These are phyloP conservation scores for Tetrapisispora arboricola DNA, from an alignment of 805 yeast genomes.

Conservation along the genomic window DNA sequence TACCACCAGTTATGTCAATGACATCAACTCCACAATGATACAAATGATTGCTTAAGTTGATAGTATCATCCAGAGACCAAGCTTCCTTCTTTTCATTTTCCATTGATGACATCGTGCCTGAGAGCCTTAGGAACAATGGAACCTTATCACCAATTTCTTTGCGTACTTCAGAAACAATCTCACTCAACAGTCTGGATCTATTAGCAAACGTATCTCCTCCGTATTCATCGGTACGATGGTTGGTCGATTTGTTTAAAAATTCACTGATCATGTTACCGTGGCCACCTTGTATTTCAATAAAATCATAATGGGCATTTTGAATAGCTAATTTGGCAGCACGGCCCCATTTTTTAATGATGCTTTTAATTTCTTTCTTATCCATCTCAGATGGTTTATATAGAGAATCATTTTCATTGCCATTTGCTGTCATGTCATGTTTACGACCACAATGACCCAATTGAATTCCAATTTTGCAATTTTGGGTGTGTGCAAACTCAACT, in stretches of 20 bases:
- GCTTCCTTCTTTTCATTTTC: slow-evolving; percentile 23
- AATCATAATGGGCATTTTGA: slow-evolving; percentile 44
- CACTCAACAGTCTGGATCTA: slow-evolving; percentile 40
- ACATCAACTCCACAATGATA: slow-evolving; percentile 39
- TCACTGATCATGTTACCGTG: slow-evolving; percentile 48
- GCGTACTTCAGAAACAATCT: slow-evolving; percentile 39
- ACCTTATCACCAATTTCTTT: slow-evolving; percentile 31
- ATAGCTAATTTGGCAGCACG: slow-evolving; percentile 41
- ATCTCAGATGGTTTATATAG: slow-evolving; percentile 36
- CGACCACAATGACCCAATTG: slow-evolving; percentile 51
- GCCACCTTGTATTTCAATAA: slow-evolving; percentile 53
- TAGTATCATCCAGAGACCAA: slow-evolving; percentile 39
- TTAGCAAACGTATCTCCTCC: slow-evolving; percentile 52
- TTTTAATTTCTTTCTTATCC: slow-evolving; percentile 33
- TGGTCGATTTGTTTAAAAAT: slow-evolving; percentile 38
- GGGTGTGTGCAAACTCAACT: slow-evolving; percentile 38
- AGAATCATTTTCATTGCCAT: slow-evolving; percentile 14
- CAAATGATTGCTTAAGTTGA: slow-evolving; percentile 32
- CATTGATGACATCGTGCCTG: slow-evolving; percentile 18
- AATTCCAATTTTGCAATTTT: slow-evolving; percentile 37
- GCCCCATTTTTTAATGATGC: slow-evolving; percentile 34
- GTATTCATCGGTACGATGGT: slow-evolving; percentile 50
- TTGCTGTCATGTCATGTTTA: slow-evolving; percentile 24
- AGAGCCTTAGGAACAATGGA: slow-evolving; percentile 40
- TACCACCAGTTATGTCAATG: slow-evolving; percentile 45